phyloP scores from a whole-genome alignment of 1,139 yeast genomes.

The Candida labiduridarum region DNA sequence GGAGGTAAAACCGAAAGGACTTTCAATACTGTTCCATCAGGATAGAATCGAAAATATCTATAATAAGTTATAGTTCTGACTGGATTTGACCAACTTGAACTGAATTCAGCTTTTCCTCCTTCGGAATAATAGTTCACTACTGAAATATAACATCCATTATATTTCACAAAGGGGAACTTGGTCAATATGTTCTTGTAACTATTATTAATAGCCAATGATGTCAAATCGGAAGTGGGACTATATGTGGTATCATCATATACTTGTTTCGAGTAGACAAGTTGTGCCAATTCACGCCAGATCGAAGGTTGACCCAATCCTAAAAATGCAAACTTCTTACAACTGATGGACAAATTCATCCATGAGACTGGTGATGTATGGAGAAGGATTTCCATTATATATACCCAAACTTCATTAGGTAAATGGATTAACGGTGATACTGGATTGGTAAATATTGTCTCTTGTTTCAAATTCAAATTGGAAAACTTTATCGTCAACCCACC shows the following conservation, averaged over 20 bases:
- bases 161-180: slow-evolving; percentile 68
- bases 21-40: slow-evolving; percentile 74
- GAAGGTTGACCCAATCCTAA: slow-evolving; percentile 59
- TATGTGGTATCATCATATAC: slow-evolving; percentile 47
- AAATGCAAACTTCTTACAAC: slow-evolving; percentile 63
- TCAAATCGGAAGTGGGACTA: neutral
- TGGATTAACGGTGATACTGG: slow-evolving; percentile 59
- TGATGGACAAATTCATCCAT: slow-evolving; percentile 65
- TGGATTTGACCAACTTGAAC: slow-evolving; percentile 75
- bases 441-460: slow-evolving; percentile 27
- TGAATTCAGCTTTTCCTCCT: slow-evolving; percentile 68
- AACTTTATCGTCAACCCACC: slow-evolving; percentile 29
- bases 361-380: slow-evolving; percentile 57
- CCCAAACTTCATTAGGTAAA: slow-evolving; percentile 68
- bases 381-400: slow-evolving; percentile 55
- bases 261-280: slow-evolving; percentile 60
- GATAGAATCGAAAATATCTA: slow-evolving; percentile 78
- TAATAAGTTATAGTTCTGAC: slow-evolving; percentile 85
- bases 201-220: neutral
- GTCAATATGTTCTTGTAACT: slow-evolving; percentile 57
- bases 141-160: slow-evolving; percentile 82
- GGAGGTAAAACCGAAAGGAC: slow-evolving; percentile 73
- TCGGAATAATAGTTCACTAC: slow-evolving; percentile 82
- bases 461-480: slow-evolving; percentile 33
- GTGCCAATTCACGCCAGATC: slow-evolving; percentile 61